These are phyloP conservation scores for Boletus huronensis DNA, from an alignment of 768 basidiomycete species.

Conservation along the genomic window DNA sequence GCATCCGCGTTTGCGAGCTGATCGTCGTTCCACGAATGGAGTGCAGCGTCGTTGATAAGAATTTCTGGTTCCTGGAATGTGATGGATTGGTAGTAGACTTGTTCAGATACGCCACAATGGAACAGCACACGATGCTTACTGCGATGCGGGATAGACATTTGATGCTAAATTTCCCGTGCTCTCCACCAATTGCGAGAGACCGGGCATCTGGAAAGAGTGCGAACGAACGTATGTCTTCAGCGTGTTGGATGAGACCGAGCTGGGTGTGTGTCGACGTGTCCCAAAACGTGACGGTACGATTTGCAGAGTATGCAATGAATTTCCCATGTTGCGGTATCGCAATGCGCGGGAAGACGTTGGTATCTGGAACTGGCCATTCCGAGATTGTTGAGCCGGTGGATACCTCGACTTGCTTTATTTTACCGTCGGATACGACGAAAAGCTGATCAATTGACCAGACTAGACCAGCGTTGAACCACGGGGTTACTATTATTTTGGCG, in stretches of 20 bases:
- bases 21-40: background rate
- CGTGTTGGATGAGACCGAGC: background rate
- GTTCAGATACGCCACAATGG: background rate
- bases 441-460: conserved; percentile 4
- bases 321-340: background rate
- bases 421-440: background rate
- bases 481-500: too few species aligned
- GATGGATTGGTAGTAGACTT: background rate
- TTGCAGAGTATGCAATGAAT: background rate
- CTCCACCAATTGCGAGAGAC: background rate
- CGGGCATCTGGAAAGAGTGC: background rate
- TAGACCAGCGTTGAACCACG: too few species aligned
- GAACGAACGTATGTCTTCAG: background rate
- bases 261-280: background rate
- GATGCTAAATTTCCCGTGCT: background rate
- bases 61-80: background rate
- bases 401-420: background rate
- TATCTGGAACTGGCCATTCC: background rate
- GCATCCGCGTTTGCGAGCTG: background rate
- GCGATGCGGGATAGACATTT: background rate
- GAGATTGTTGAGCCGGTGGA: background rate
- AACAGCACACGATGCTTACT: background rate
- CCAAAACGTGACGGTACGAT: background rate
- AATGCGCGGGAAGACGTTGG: background rate
- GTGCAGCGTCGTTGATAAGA: background rate